phyloP scores from a whole-genome alignment of 371 early-diverging fungal genomes.

The Actinomortierella ambigua region DNA sequence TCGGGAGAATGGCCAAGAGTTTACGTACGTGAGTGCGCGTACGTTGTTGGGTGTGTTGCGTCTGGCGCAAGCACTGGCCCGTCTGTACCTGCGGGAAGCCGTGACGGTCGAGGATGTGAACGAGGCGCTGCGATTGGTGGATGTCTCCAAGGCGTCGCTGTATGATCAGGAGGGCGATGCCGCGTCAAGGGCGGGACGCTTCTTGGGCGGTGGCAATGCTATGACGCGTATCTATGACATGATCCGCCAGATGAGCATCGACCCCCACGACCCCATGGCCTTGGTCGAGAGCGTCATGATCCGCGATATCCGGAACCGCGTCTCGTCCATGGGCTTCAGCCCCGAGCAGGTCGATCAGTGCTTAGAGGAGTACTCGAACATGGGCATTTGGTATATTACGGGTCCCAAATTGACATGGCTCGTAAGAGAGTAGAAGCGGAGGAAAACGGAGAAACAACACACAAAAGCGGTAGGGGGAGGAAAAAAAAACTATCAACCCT shows the following conservation, averaged over 20 bases:
- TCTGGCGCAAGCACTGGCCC: conserved; percentile 89
- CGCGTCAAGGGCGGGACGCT: conserved; percentile 13
- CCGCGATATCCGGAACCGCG: conserved; percentile 67
- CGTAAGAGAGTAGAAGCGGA: conserved; percentile 21
- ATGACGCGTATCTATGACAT: conserved; percentile 68
- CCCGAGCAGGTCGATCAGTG: conserved; percentile 75
- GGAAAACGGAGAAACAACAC: not conserved
- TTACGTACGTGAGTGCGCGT: conserved; percentile 80
- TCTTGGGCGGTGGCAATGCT: conserved; percentile 52
- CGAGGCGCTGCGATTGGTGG: conserved; percentile 93
- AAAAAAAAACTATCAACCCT: not conserved
- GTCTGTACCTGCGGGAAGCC: conserved; percentile 82
- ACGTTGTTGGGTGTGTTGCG: conserved; percentile 93
- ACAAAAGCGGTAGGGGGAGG: not conserved
- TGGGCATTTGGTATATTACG: conserved; percentile 77
- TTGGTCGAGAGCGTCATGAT: conserved; percentile 44
- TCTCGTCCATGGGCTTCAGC: conserved; percentile 77
- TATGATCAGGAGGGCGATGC: conserved; percentile 50
- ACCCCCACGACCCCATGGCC: conserved; percentile 41
- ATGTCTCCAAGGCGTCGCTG: conserved; percentile 78
- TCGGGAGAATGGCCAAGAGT: conserved; percentile 61
- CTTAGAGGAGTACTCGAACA: conserved; percentile 69
- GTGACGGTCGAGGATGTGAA: conserved; percentile 90
- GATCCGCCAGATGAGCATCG: conserved; percentile 63
- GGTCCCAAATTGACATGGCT: conserved; percentile 63